Conservation (phyloP, 176 grass and related monocot species). For the Chloris gayana region DNA sequence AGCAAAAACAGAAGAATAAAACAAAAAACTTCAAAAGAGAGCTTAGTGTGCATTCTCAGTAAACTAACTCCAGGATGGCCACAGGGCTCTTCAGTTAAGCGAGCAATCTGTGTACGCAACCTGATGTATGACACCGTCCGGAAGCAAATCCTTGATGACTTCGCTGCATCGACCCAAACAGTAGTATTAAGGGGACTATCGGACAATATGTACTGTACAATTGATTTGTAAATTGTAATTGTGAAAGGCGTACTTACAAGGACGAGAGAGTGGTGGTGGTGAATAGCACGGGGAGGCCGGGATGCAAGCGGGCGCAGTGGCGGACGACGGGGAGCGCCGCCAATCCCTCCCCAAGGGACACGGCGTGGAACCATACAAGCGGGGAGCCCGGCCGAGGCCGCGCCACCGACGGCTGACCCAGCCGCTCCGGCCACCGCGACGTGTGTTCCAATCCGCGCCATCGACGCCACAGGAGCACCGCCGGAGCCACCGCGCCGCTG, state of each 20-base stretch:
- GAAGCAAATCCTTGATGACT: conserved; percentile 76
- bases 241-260: conserved; percentile 55
- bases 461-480: conserved; percentile 53
- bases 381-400: conserved; percentile 53
- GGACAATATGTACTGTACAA: background rate
- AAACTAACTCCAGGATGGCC: background rate
- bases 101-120: conserved; percentile 38
- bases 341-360: conserved; percentile 89
- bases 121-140: conserved; percentile 84
- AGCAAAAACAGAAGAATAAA: background rate
- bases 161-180: conserved; percentile 55
- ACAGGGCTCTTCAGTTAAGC: background rate
- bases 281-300: conserved; percentile 66
- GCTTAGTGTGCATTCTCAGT: background rate
- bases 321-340: conserved; percentile 74
- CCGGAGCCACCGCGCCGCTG: conserved; percentile 56
- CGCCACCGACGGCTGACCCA: conserved; percentile 57
- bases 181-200: background rate
- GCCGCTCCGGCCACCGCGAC: conserved; percentile 61
- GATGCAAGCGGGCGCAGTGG: conserved; percentile 52
- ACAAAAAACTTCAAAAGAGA: background rate
- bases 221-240: background rate
- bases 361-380: conserved; percentile 85
- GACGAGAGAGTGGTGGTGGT: conserved; percentile 84
- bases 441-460: conserved; percentile 64